Percentiles rank a stretch among this genome's conserved stretches.
Conservation (phyloP, 2,329 filamentous ascomycete species). For the Bipolaris sorokiniana region DNA sequence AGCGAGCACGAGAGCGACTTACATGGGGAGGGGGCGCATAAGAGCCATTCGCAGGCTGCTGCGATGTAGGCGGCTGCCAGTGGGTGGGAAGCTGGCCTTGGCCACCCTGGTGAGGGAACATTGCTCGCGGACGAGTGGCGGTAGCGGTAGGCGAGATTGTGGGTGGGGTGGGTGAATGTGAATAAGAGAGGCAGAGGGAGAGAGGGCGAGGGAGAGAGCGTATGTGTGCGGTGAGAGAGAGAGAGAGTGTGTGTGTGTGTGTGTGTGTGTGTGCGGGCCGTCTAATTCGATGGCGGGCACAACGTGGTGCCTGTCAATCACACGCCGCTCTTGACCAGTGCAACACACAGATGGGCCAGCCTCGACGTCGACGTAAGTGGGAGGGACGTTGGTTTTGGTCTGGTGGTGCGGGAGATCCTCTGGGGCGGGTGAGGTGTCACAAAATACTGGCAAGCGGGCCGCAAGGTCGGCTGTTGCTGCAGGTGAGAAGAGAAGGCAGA, state of each 20-base stretch:
- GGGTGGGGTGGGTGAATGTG: not conserved
- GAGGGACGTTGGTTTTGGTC: not conserved
- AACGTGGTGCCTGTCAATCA: conserved; percentile 33
- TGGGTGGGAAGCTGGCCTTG: conserved; percentile 49
- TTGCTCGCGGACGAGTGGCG: conserved; percentile 15
- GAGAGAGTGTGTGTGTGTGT: not conserved
- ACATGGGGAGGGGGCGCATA: conserved; percentile 48
- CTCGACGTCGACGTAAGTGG: not conserved
- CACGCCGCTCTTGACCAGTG: conserved; percentile 36
- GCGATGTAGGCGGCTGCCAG: conserved; percentile 46
- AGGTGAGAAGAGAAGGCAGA: conserved; percentile 33
- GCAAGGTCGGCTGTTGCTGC: conserved; percentile 37
- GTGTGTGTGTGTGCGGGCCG: not conserved
- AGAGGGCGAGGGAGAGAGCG: not conserved
- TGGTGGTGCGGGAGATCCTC: conserved; percentile 33
- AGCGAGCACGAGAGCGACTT: conserved; percentile 25
- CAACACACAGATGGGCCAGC: conserved; percentile 14
- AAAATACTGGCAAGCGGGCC: conserved; percentile 36
- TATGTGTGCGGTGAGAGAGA: not conserved
- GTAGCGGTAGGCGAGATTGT: not conserved
- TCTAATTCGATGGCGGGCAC: conserved; percentile 18
- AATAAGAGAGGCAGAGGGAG: not conserved
- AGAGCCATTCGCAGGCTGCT: conserved; percentile 45
- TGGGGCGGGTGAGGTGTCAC: conserved; percentile 41
- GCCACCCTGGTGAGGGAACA: conserved; percentile 47